phyloP scores from a whole-genome alignment of 192 early-diverging fungal species.

The Umbelopsis isabellina region DNA sequence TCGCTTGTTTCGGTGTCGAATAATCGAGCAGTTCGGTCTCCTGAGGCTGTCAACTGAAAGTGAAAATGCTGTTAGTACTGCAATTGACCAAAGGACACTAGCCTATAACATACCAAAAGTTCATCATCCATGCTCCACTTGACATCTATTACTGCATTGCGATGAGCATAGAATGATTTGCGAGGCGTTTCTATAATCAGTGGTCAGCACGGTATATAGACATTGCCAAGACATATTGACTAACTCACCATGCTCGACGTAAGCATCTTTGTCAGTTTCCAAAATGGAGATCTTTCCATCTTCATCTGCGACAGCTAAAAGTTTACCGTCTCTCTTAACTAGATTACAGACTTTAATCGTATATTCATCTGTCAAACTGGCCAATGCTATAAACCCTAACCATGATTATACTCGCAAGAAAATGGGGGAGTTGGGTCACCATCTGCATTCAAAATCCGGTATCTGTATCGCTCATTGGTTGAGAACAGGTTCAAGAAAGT shows the following conservation, averaged over 20 bases:
- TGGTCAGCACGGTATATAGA: background rate
- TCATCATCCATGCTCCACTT: constrained; percentile 75
- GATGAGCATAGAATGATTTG: constrained; percentile 61
- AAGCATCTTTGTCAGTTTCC: constrained; percentile 53
- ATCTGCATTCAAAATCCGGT: constrained; percentile 3
- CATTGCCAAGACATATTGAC: background rate
- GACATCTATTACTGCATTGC: constrained; percentile 83
- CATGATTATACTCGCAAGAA: constrained; percentile 11
- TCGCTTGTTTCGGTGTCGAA: constrained; percentile 74
- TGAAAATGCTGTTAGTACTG: background rate
- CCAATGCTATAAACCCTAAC: background rate
- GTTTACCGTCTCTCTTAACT: constrained; percentile 42
- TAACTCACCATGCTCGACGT: constrained; percentile 27
- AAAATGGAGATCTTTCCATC: constrained; percentile 65
- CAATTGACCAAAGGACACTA: background rate
- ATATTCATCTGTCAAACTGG: too few relatives aligned
- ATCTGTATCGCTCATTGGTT: constrained; percentile 12
- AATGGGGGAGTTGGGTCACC: constrained; percentile 3
- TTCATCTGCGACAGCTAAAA: constrained; percentile 72
- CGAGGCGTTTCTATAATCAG: constrained; percentile 31
- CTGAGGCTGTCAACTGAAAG: constrained; percentile 69
- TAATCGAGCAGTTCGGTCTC: constrained; percentile 72
- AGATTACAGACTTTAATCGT: background rate
- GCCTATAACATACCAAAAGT: constrained; percentile 47
- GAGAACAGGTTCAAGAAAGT: background rate